These are phyloP conservation scores for Coniochaeta prunicola DNA, from an alignment of 2,329 filamentous ascomycete species.

Conservation along the genomic window DNA sequence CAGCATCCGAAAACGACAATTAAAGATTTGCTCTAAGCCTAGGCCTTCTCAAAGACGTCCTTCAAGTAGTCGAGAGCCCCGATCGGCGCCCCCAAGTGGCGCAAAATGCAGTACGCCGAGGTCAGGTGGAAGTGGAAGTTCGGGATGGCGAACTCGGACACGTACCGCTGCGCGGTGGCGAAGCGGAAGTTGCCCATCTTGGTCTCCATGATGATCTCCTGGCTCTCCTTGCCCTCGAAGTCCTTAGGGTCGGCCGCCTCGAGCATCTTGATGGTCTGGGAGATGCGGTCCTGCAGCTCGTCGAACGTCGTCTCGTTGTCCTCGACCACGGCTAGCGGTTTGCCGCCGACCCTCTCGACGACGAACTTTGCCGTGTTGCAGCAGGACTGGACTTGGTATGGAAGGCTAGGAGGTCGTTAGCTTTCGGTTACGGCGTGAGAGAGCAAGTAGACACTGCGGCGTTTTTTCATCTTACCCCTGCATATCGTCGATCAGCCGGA, in stretches of 20 bases:
- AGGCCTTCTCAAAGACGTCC: conserved; percentile 8
- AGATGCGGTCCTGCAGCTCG: conserved; percentile 38
- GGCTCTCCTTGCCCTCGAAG: conserved; percentile 33
- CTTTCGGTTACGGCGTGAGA: neutral
- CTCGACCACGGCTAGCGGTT: conserved; percentile 6
- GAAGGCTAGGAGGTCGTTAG: neutral
- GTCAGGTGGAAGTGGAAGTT: conserved; percentile 51
- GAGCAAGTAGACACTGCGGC: too few relatives aligned
- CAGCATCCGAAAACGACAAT: too few relatives aligned
- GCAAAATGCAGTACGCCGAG: conserved; percentile 43
- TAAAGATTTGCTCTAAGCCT: too few relatives aligned
- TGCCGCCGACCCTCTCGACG: conserved; percentile 8
- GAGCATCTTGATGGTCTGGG: conserved; percentile 37
- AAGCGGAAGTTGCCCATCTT: conserved; percentile 12
- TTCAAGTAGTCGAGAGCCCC: conserved; percentile 43
- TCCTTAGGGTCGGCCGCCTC: conserved; percentile 25
- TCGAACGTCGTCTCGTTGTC: conserved; percentile 31
- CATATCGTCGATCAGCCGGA: conserved; percentile 13
- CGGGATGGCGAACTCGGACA: conserved; percentile 34
- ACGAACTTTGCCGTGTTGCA: conserved; percentile 14
- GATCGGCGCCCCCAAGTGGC: conserved; percentile 43
- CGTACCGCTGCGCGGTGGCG: conserved; percentile 23
- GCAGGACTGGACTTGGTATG: conserved; percentile 14
- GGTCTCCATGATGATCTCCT: conserved; percentile 27
- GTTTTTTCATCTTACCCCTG: conserved; percentile 7